A percentile compares a stretch with the other conserved stretches of the same genome.
phyloP scores from a whole-genome alignment of 169 alveolate genomes.

The Plasmodium fragile region DNA sequence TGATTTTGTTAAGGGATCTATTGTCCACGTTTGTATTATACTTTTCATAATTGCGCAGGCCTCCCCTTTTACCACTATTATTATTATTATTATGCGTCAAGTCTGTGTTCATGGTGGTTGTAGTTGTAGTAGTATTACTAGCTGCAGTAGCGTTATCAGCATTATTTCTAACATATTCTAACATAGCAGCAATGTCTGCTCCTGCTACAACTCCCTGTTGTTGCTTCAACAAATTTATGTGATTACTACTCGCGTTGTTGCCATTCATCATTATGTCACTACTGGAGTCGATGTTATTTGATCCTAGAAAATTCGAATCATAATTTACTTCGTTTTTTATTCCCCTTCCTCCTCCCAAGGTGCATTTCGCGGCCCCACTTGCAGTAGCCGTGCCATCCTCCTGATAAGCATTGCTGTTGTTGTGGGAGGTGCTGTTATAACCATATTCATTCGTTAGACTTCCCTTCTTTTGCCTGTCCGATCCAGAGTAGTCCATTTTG shows the following conservation, averaged over 20 bases:
- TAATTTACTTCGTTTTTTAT: slow-evolving; percentile 7
- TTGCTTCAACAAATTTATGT: neutral
- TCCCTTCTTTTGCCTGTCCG: neutral
- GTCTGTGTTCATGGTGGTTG: neutral
- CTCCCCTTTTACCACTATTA: slow-evolving; percentile 1
- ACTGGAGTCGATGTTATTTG: neutral
- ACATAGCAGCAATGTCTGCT: neutral
- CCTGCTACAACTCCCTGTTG: neutral
- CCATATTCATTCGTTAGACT: neutral
- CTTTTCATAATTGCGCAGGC: slow-evolving; percentile 32
- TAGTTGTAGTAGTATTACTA: neutral
- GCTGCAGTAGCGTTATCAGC: neutral
- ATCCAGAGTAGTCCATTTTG: slow-evolving; percentile 7
- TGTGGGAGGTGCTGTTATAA: neutral
- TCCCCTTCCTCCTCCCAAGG: neutral
- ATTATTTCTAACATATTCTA: neutral
- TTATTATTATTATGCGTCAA: neutral
- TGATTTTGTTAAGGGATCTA: slow-evolving; percentile 34
- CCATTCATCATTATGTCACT: neutral
- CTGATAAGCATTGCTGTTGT: neutral
- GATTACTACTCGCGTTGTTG: neutral
- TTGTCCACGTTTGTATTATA: neutral
- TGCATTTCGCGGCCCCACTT: neutral
- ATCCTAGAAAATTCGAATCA: neutral
- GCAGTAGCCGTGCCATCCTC: neutral